Percentiles rank a stretch among this genome's conserved stretches.
Conservation (phyloP, 352 stramenopile genomes). For the Globisporangium rhizosaccharum region DNA sequence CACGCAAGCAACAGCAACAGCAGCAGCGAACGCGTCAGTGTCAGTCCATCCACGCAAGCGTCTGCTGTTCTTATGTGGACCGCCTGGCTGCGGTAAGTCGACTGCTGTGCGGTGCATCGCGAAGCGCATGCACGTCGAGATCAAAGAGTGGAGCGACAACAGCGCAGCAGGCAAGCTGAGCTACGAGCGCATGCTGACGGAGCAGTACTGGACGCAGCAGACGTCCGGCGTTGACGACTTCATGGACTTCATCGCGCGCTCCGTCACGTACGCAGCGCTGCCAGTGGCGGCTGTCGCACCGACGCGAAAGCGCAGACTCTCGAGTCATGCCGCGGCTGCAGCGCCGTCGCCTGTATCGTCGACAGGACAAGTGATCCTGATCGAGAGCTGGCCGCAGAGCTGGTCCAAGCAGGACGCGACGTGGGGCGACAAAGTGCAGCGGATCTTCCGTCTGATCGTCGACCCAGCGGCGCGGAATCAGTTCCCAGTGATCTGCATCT, state of each 20-base stretch:
- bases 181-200: conserved; percentile 45
- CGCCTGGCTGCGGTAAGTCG: conserved; percentile 78
- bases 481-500: conserved; percentile 74
- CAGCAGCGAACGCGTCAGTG: not conserved
- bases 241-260: conserved; percentile 70
- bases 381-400: conserved; percentile 71
- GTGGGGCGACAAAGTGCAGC: conserved; percentile 52
- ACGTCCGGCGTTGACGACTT: conserved; percentile 65
- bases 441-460: conserved; percentile 47
- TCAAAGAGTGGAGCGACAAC: conserved; percentile 80
- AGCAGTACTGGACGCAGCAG: conserved; percentile 47
- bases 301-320: conserved; percentile 5
- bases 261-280: conserved; percentile 62
- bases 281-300: conserved; percentile 15
- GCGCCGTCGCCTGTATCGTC: not conserved
- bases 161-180: conserved; percentile 37
- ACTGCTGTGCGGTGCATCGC: conserved; percentile 65
- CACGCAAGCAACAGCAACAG: conserved; percentile 16
- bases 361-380: conserved; percentile 43
- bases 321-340: conserved; percentile 6
- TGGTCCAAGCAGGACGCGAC: conserved; percentile 30
- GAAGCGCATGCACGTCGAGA: conserved; percentile 27
- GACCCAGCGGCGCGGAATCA: conserved; percentile 26
- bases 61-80: conserved; percentile 76
- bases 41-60: conserved; percentile 29